Evolutionary conservation across 2,329 filamentous ascomycete species (phyloP), one percentile per base, ranked within the genome.

Genomic region (Colletotrichum tamarilloi): DNA sequence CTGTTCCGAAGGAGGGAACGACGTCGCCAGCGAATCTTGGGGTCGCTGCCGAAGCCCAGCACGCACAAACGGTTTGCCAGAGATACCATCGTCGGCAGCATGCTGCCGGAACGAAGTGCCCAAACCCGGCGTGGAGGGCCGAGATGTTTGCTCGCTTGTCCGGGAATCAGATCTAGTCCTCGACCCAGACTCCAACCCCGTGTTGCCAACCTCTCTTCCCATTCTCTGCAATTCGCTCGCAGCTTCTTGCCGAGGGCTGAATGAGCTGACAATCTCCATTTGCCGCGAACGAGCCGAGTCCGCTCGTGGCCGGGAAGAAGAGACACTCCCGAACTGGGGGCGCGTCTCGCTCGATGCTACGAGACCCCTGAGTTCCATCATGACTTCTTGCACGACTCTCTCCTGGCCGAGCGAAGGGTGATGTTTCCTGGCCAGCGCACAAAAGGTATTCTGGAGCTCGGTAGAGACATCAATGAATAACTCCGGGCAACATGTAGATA

Each of bases 41-140:
- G 60, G 69, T 55, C 35, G 79, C 76, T 22, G 82, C 81, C 2
- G 81, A 78, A 16, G 80, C 82, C 38, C 80, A 81, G 19, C 87
- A 28, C 87, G 83, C 14, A 88, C 80, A 76, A 90, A 90, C 0
- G 88, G 88, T 73, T 81, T 88, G 26, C 88, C 87, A 7, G 88
- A 86, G 32, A 90, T 88, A 11, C 88, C 88, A 75, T 89, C 87
- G 64, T 87, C 84, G 7, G 79, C 72, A 9, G 76, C 9, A n/a
- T 62, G 67, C 28, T 57, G 71, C 46, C 71, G 71, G 35, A 71
- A 38, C 12, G 67, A 65, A 26, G 32, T 66, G 14, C 26, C 35
- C 12, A 42, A 24, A 5, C 62, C 46, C 14, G 71, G 71, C 28
- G 71, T 73, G 24, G 71, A 73, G 7, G 67, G 67, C 8, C 56